Base-by-base conservation (phyloP, 768 basidiomycete species). In the Suillus subaureus region DNA sequence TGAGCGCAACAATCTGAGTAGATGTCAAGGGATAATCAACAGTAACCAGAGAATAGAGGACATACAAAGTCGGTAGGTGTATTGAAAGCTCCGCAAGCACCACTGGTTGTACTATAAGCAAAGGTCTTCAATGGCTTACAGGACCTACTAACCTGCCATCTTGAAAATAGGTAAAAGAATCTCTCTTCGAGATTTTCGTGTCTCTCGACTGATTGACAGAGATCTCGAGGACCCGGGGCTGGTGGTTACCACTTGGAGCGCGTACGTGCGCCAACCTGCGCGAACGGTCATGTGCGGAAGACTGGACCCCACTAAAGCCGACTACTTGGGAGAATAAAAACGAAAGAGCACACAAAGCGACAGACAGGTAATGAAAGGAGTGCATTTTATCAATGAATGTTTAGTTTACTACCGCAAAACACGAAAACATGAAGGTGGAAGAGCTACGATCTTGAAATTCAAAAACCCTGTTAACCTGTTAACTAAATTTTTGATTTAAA, bases 1-100 rank as follows among this genome's bases (percentile, higher is more conserved):
- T 81, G 52, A 84, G 64, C 15, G 83, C 83, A 23, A 84, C 82
- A 49, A 85, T 79, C 83, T 84, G 67, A 61, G 16, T 6, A 13
- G 4, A 40, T 23, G 31, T 35, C 65, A 52, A 67, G 54, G 45
- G 33, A 60, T 56, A 26, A 54, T 31, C 31, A 8, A 43, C 42
- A 7, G 33, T 23, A 37, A 13, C 43, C 0, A 23, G 2, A 21
- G 21, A 28, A 39, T 49, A 39, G 39, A 35, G 42, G 31, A 49
- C 49, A 69, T 61, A 78, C 75, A 37, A 69, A 76, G 63, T 78
- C 75, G 33, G 35, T 60, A 49, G 75, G 69, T 52, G 61, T n/a
- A 26, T 70, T 75, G 15, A 40, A 60, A 47, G 6, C 12, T 26
- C 75, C 75, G 65, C 83, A 84, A 6, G 83, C 82, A 57, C 82